phyloP scores from a whole-genome alignment of 2,329 filamentous ascomycete species.

The Cryphonectria nitschkei region DNA sequence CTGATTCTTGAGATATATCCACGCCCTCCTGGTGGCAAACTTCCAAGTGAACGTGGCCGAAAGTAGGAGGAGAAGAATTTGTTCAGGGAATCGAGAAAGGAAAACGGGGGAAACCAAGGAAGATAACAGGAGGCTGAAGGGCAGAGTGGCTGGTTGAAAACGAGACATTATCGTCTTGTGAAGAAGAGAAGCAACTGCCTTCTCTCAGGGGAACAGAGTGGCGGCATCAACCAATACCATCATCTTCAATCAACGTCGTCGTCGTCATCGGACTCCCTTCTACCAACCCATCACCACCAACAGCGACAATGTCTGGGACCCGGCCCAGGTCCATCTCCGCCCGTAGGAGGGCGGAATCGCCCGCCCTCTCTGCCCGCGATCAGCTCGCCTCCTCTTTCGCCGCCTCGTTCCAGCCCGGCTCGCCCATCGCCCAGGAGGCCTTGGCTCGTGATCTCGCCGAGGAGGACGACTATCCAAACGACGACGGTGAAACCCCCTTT shows the following conservation, averaged over 20 bases:
- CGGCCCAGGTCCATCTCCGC: conserved; percentile 12
- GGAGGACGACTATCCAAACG: conserved; percentile 52
- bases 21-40: background rate
- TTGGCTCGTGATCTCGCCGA: conserved; percentile 69
- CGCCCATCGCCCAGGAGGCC: conserved; percentile 68
- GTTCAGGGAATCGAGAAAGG: background rate
- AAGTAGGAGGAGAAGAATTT: too few relatives aligned
- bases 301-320: conserved; percentile 1
- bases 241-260: background rate
- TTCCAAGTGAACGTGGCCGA: background rate
- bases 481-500: conserved; percentile 30
- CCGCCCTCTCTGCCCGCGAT: conserved; percentile 24
- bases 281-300: background rate
- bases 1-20: background rate
- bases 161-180: background rate
- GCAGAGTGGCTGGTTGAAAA: background rate
- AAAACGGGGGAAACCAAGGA: too few relatives aligned
- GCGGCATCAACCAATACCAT: too few relatives aligned
- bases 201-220: background rate
- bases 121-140: background rate
- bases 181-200: background rate
- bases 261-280: background rate
- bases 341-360: background rate
- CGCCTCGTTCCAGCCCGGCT: conserved; percentile 60
- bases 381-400: conserved; percentile 40